Evolutionary conservation across 495 filamentous ascomycete genomes (phyloP).

Genomic region (Penicillium longicatenatum): DNA sequence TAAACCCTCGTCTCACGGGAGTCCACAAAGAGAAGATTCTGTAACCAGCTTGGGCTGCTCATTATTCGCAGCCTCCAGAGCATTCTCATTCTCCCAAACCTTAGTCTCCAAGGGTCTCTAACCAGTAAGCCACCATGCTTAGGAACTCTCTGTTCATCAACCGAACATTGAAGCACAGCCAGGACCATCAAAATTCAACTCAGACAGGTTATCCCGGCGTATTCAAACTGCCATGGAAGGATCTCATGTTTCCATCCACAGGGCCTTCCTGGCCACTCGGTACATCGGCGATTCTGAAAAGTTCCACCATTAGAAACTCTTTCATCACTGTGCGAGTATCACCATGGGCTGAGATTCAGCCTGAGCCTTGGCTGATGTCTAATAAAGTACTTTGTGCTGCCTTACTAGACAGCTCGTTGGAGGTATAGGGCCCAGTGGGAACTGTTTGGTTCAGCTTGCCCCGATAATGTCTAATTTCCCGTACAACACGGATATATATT

Average conservation of each 20-base stretch:
- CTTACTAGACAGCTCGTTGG: conserved; percentile 1
- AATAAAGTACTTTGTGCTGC: conserved; percentile 25
- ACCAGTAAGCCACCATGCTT: conserved; percentile 11
- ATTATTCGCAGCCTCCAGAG: conserved; percentile 9
- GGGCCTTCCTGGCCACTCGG: background rate
- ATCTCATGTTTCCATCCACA: conserved; percentile 13
- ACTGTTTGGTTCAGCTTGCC: conserved; percentile 13
- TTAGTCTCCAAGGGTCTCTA: conserved; percentile 20
- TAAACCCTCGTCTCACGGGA: background rate
- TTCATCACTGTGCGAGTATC: conserved; percentile 11
- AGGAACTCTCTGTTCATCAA: conserved; percentile 11
- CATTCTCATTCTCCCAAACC: conserved; percentile 20
- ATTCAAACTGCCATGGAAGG: conserved; percentile 13
- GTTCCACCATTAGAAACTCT: conserved; percentile 21
- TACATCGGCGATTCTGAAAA: conserved; percentile 18
- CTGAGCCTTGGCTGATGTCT: background rate
- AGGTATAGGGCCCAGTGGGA: conserved; percentile 28
- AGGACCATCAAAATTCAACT: conserved; percentile 20
- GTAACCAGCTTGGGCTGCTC: conserved; percentile 14
- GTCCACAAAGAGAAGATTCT: conserved; percentile 12
- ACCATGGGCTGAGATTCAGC: conserved; percentile 19
- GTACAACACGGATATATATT: no score
- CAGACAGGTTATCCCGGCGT: conserved; percentile 10
- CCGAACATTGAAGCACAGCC: conserved; percentile 5
- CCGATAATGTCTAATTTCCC: no score